Evolutionary conservation across 1,284 basidiomycete species (phyloP), one percentile per base, ranked within the genome.

Genomic region (Cutaneotrichosporon cavernicola): DNA sequence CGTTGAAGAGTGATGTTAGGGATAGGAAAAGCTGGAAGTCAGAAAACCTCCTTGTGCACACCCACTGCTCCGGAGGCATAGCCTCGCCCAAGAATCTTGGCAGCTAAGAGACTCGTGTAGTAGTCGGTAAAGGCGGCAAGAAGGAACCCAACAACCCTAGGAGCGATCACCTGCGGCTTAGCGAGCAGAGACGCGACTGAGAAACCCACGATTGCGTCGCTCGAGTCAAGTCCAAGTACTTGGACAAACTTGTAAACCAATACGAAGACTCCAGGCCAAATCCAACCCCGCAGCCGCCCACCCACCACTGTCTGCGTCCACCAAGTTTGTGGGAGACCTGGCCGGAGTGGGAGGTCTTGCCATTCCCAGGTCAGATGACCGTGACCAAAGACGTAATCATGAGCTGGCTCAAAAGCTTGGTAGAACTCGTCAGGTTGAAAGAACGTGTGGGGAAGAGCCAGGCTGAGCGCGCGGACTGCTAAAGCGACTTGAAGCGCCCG

Each of bases 371-470:
- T 97, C 46, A 92, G 83, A 73, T 89, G 86, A 1, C 94, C 97
- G 79, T 92, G 93, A 36, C 93, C 93, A 77, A 92, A 99, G 61
- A 96, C 91, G 52, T 89, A 80, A 60, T 84, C 84, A 76, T 98
- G 91, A 0, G 97, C 97, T 34, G 93, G 90, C 77, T 99, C 97
- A 50, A 97, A 85, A 10, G 93, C 87, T 77, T 99, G 97, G 73
- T 90, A 98, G 81, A 92, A 97, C 81, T 99, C 97, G 80, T 99
- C 97, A 2, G 97, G 96, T 77, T 98, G 95, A 78, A 99, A 99
- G 82, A 90, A 92, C 0, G 94, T 93, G 58, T 86, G 85, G 0
- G 91, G 94, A 30, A 83, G 80, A 14, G 94, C 74, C 1, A 78
- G 69, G 1, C 62, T 30, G 43, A 82, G 73, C 11, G 78, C 36